phyloP scores from a whole-genome alignment of 257 asterid genomes.

The Fraxinus excelsior region DNA sequence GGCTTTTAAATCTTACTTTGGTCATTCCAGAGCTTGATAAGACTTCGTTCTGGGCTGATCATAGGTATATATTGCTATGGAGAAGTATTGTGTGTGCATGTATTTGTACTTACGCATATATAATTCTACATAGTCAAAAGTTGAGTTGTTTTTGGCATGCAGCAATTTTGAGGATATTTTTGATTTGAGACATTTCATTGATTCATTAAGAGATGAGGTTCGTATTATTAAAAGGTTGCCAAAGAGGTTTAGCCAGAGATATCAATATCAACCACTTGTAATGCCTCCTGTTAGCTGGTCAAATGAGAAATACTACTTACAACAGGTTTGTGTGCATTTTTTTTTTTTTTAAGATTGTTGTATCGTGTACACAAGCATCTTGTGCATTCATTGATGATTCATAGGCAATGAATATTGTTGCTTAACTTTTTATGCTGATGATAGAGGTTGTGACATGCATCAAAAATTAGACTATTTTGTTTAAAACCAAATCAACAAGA shows the following conservation, averaged over 20 bases:
- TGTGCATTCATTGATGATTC: not conserved
- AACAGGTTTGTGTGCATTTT: constrained; percentile 58
- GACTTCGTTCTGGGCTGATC: not conserved
- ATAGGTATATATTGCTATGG: not conserved
- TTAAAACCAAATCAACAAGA: not conserved
- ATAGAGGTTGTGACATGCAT: not conserved
- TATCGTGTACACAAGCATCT: not conserved
- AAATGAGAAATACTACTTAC: constrained; percentile 82
- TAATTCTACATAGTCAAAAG: not conserved
- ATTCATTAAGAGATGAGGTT: constrained; percentile 86
- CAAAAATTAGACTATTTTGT: not conserved
- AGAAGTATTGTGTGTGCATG: not conserved
- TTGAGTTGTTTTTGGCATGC: constrained; percentile 28
- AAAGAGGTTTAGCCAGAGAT: constrained; percentile 59
- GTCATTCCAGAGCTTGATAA: not conserved
- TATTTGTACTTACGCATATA: not conserved
- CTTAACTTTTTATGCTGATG: not conserved
- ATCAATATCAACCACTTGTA: constrained; percentile 64
- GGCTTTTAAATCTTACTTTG: constrained; percentile 78
- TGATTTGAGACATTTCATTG: constrained; percentile 77
- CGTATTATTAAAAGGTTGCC: constrained; percentile 77
- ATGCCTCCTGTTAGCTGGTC: constrained; percentile 99
- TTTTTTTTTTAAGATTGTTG: not conserved
- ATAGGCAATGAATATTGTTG: not conserved
- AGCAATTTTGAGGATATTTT: constrained; percentile 85